Percentiles rank a stretch among this genome's conserved stretches.
phyloP scores from a whole-genome alignment of 2,329 filamentous ascomycete species.

The Cladophialophora chaetospira region DNA sequence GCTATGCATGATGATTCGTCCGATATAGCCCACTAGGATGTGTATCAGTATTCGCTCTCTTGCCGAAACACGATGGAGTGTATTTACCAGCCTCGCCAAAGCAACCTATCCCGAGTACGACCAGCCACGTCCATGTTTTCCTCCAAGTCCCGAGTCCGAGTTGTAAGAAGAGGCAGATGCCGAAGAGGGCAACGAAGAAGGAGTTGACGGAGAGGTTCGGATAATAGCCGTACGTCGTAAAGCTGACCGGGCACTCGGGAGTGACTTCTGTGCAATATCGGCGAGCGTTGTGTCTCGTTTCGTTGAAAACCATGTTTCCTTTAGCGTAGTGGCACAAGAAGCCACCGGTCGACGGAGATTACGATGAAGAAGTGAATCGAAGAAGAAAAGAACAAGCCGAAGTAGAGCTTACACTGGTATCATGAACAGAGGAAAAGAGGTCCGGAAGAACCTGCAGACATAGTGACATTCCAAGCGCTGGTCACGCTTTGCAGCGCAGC shows the following conservation, averaged over 20 bases:
- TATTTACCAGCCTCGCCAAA: slow-evolving; percentile 53
- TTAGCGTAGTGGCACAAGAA: too few relatives aligned
- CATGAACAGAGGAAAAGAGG: too few relatives aligned
- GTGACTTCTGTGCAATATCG: slow-evolving; percentile 40
- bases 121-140: slow-evolving; percentile 59
- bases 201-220: slow-evolving; percentile 56
- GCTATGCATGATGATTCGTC: slow-evolving; percentile 55
- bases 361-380: too few relatives aligned
- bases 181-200: slow-evolving; percentile 58
- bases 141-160: slow-evolving; percentile 52
- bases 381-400: neutral
- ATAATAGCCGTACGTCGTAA: slow-evolving; percentile 57
- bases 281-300: slow-evolving; percentile 11
- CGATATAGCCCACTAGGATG: slow-evolving; percentile 60
- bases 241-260: slow-evolving; percentile 47
- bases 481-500: neutral
- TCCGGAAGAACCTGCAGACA: neutral
- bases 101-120: slow-evolving; percentile 50
- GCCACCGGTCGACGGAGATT: too few relatives aligned
- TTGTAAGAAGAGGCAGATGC: slow-evolving; percentile 51
- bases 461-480: neutral
- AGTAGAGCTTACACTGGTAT: too few relatives aligned
- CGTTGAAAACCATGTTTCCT: slow-evolving; percentile 15
- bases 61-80: too few relatives aligned
- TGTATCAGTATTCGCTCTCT: too few relatives aligned